Conservation (phyloP, 352 stramenopile genomes). For the Globisporangium okanoganense region DNA sequence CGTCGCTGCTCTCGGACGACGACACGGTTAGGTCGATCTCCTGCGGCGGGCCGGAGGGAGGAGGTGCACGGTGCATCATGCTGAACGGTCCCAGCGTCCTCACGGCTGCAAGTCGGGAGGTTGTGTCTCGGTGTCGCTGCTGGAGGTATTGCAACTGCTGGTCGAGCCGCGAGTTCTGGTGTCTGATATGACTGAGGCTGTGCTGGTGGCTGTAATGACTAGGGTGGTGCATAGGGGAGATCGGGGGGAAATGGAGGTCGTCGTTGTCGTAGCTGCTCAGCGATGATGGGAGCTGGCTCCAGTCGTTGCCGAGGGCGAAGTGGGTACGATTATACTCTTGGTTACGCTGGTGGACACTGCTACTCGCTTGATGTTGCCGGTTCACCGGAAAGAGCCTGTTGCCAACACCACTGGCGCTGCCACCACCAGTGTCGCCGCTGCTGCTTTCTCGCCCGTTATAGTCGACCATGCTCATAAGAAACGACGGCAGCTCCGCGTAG, state of each 20-base stretch:
- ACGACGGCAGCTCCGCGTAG: slow-evolving; percentile 5
- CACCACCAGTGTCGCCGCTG: not conserved
- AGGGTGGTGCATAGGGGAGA: slow-evolving; percentile 1
- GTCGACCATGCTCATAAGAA: slow-evolving; percentile 7
- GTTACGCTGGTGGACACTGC: not conserved
- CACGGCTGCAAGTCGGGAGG: not conserved
- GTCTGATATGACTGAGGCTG: not conserved
- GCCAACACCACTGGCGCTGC: not conserved
- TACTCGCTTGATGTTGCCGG: not conserved
- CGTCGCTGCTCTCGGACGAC: slow-evolving; percentile 32
- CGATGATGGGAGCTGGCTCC: slow-evolving; percentile 8
- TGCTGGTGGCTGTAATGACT: not conserved
- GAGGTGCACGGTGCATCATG: slow-evolving; percentile 3
- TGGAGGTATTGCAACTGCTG: slow-evolving; percentile 1
- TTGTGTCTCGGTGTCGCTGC: not conserved
- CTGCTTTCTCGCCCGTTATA: slow-evolving; percentile 1
- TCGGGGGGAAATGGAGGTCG: slow-evolving; percentile 3
- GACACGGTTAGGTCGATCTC: slow-evolving; percentile 72
- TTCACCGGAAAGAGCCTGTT: slow-evolving; percentile 1
- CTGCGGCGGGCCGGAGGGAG: slow-evolving; percentile 16
- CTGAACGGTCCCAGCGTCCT: not conserved
- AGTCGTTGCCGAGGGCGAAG: slow-evolving; percentile 1
- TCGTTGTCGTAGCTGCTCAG: slow-evolving; percentile 4
- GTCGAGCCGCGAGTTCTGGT: not conserved
- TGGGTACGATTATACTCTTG: slow-evolving; percentile 8